These are phyloP conservation scores for Panellus pusillus DNA, from an alignment of 768 basidiomycete species.

Conservation along the genomic window DNA sequence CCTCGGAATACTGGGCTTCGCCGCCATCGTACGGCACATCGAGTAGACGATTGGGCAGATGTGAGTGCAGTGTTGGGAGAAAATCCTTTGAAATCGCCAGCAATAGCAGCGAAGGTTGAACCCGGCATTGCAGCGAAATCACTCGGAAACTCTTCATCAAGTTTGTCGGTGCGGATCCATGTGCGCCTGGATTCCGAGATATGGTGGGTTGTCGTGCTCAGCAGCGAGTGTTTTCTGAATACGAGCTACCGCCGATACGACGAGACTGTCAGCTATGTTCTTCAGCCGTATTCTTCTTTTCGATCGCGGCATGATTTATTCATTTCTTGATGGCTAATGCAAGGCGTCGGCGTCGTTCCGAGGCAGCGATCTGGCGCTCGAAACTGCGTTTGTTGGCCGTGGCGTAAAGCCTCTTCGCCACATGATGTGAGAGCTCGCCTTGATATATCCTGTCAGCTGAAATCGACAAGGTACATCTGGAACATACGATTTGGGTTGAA, in stretches of 20 bases:
- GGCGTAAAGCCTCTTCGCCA: slow-evolving; percentile 29
- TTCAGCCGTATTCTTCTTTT: too few species aligned
- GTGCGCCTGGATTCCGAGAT: slow-evolving; percentile 1
- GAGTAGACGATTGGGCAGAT: too few species aligned
- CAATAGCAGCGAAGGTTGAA: too few species aligned
- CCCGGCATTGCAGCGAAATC: not conserved
- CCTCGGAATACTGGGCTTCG: slow-evolving; percentile 16
- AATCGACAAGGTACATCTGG: not conserved
- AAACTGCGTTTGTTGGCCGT: slow-evolving; percentile 26
- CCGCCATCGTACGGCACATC: slow-evolving; percentile 10
- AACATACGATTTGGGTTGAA: not conserved
- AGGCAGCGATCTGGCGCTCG: slow-evolving; percentile 21
- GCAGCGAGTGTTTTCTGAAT: not conserved
- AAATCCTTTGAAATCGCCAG: too few species aligned
- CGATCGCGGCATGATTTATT: not conserved
- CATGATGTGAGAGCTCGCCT: slow-evolving; percentile 33
- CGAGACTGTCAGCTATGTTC: too few species aligned
- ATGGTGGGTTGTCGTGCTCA: not conserved
- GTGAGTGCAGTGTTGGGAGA: too few species aligned
- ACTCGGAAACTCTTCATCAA: not conserved
- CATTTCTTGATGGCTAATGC: not conserved
- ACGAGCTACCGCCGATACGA: too few species aligned
- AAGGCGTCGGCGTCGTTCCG: not conserved
- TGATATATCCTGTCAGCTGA: slow-evolving; percentile 6
- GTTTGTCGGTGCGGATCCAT: not conserved